Conservation (phyloP, 2,329 filamentous ascomycete genomes). For the Fusarium sp. region DNA sequence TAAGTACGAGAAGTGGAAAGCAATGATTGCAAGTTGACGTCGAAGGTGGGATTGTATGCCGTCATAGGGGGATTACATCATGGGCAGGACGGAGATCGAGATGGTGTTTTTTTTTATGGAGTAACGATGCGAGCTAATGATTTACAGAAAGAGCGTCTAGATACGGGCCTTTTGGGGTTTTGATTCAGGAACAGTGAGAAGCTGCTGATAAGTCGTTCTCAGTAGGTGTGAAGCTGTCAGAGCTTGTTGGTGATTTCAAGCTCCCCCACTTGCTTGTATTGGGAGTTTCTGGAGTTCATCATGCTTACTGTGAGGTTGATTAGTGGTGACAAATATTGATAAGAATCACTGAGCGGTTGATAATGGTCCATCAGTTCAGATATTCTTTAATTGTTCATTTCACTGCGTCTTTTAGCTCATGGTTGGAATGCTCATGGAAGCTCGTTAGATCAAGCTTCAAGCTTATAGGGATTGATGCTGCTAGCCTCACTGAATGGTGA, state of each 20-base stretch:
- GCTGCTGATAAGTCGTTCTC: not conserved
- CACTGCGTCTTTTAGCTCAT: not conserved
- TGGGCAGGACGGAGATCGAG: conserved; percentile 27
- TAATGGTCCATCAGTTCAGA: not conserved
- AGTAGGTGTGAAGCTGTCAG: conserved; percentile 12
- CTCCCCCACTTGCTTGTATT: conserved; percentile 4
- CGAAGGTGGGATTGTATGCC: conserved; percentile 36
- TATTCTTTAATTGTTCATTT: no score
- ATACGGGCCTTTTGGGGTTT: conserved; percentile 1
- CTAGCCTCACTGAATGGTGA: not conserved
- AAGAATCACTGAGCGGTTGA: not conserved
- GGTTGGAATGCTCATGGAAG: not conserved
- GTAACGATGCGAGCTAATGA: not conserved
- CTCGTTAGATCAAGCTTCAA: rapidly evolving
- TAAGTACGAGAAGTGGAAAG: conserved; percentile 14
- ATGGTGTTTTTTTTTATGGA: conserved; percentile 10
- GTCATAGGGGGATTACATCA: conserved; percentile 45
- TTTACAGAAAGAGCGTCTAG: not conserved
- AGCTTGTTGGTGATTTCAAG: not conserved
- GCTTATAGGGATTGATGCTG: rapidly evolving
- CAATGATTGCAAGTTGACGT: conserved; percentile 41
- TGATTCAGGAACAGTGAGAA: conserved; percentile 2
- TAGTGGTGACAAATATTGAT: not conserved
- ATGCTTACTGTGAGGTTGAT: conserved; percentile 2
- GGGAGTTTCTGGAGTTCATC: not conserved